Evolutionary conservation across 1,139 yeast species (phyloP).

Genomic region (Saccharomyces hybrid): DNA sequence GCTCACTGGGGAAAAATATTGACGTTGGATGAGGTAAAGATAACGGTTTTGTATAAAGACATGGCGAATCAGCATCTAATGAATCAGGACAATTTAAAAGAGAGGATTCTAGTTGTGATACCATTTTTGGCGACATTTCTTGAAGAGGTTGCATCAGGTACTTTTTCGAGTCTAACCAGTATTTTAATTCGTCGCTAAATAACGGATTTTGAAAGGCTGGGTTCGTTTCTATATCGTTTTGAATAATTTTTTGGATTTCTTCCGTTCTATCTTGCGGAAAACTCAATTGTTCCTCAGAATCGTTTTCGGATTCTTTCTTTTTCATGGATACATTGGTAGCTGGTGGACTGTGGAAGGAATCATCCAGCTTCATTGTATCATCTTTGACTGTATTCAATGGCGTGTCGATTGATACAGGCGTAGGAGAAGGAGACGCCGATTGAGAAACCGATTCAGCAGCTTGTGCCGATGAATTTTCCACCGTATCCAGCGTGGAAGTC

Average conservation of each 20-base stretch:
- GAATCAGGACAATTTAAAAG: slow-evolving; percentile 89
- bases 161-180: slow-evolving; percentile 28
- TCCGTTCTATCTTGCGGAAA: slow-evolving; percentile 24
- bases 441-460: not conserved
- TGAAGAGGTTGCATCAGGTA: slow-evolving; percentile 27
- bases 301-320: not conserved
- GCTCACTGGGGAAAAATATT: slow-evolving; percentile 87
- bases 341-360: not conserved
- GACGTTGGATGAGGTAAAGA: slow-evolving; percentile 83
- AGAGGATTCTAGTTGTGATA: slow-evolving; percentile 54
- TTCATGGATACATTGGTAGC: not conserved
- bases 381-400: not conserved
- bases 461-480: not conserved
- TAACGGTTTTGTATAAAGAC: slow-evolving; percentile 61
- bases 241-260: slow-evolving; percentile 25
- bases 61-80: slow-evolving; percentile 79
- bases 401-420: not conserved
- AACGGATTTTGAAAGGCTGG: slow-evolving; percentile 27
- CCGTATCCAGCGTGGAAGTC: not conserved
- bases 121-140: slow-evolving; percentile 28
- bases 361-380: not conserved
- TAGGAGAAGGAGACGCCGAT: slow-evolving; percentile 5
- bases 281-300: not conserved
- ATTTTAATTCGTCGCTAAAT: slow-evolving; percentile 27
- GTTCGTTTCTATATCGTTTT: slow-evolving; percentile 20